A percentile compares a stretch with the other conserved stretches of the same genome.
These are phyloP conservation scores for Akanthomyces muscarius DNA, from an alignment of 2,329 filamentous ascomycete species.

Conservation along the genomic window DNA sequence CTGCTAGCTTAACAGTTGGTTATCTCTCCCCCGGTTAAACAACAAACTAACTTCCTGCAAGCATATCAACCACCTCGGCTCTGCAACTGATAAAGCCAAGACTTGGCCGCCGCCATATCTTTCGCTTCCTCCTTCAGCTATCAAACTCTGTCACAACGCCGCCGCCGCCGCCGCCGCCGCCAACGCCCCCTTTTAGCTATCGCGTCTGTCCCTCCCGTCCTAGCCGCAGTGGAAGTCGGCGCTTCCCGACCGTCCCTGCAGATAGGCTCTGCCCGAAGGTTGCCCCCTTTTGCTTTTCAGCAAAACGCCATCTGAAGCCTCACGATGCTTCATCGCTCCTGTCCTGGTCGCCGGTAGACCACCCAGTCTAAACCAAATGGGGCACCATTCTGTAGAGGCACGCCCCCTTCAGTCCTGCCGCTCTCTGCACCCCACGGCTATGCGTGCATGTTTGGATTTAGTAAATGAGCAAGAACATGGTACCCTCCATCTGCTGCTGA, in stretches of 20 bases:
- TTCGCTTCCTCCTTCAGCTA: neutral
- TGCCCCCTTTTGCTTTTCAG: neutral
- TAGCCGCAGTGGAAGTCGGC: constrained; percentile 12
- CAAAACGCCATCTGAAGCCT: neutral
- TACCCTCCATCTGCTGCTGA: neutral
- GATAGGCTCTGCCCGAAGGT: constrained; percentile 12
- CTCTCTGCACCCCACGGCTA: neutral
- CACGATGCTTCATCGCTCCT: neutral
- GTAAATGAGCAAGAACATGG: too few species aligned
- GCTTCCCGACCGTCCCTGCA: neutral
- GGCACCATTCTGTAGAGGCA: constrained; percentile 1
- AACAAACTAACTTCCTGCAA: too few species aligned
- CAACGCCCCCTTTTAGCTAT: neutral
- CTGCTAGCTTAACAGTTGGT: too few species aligned
- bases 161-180: neutral
- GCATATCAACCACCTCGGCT: too few species aligned
- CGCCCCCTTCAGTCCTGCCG: neutral
- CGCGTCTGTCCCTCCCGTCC: neutral
- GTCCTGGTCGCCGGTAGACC: neutral
- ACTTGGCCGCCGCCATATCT: neutral
- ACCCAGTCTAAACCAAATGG: neutral
- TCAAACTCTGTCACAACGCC: neutral
- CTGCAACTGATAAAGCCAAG: neutral
- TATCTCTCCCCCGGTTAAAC: too few species aligned
- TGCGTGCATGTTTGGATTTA: too few species aligned